Conservation (phyloP, 306 rosid species). For the Geum urbanum region DNA sequence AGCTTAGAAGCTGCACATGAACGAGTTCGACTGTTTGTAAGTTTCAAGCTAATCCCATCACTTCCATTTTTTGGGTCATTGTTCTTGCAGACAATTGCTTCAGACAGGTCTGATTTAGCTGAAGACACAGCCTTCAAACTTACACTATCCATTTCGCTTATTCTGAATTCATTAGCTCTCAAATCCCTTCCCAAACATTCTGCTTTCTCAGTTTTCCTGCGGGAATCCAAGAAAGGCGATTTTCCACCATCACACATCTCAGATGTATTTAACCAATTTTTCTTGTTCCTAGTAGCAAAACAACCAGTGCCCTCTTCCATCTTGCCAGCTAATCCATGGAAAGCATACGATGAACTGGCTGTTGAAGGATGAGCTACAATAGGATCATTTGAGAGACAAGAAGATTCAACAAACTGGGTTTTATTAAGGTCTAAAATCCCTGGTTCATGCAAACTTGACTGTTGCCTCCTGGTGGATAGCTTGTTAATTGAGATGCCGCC, state of each 20-base stretch:
- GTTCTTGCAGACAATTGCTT: slow-evolving; percentile 17
- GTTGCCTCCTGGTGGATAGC: slow-evolving; percentile 22
- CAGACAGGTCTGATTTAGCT: slow-evolving; percentile 7
- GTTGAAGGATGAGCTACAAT: slow-evolving; percentile 32
- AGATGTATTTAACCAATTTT: slow-evolving; percentile 27
- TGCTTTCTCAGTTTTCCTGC: slow-evolving; percentile 15
- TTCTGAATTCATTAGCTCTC: slow-evolving; percentile 14
- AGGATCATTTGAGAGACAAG: slow-evolving; percentile 45
- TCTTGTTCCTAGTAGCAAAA: slow-evolving; percentile 16
- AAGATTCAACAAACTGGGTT: slow-evolving; percentile 37
- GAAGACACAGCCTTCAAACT: slow-evolving; percentile 19
- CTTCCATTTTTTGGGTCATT: slow-evolving; percentile 15
- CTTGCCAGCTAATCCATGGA: slow-evolving; percentile 24
- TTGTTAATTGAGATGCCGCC: slow-evolving; percentile 10
- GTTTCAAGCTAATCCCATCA: slow-evolving; percentile 9
- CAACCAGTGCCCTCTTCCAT: slow-evolving; percentile 20
- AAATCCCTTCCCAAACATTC: slow-evolving; percentile 16
- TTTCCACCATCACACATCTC: slow-evolving; percentile 21
- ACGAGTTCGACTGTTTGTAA: slow-evolving; percentile 15
- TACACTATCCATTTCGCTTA: slow-evolving; percentile 22
- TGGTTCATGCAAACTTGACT: slow-evolving; percentile 19
- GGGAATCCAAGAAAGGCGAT: slow-evolving; percentile 18
- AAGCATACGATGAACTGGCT: slow-evolving; percentile 29
- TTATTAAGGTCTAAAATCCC: slow-evolving; percentile 48
- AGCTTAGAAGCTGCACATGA: neutral